Percentiles rank a stretch among this genome's conserved stretches.
These are phyloP conservation scores for Nakazawaea pomicola DNA, from an alignment of 805 yeast genomes.

Conservation along the genomic window DNA sequence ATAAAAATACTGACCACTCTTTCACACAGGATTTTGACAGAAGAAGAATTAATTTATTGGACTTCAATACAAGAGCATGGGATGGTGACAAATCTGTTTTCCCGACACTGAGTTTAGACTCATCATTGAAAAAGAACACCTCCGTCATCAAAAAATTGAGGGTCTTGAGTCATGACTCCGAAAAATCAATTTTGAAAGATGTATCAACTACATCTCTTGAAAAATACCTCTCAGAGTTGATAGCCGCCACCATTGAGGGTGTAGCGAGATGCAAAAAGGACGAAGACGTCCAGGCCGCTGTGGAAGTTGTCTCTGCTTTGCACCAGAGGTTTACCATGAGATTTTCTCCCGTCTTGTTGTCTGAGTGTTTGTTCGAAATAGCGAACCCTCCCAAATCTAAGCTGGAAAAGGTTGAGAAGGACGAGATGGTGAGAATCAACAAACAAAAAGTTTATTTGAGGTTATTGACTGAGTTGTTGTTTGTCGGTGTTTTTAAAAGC, in stretches of 20 bases:
- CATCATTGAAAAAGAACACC: slow-evolving; percentile 78
- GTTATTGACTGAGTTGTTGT: slow-evolving; percentile 51
- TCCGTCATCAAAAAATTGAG: slow-evolving; percentile 71
- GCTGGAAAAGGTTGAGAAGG: slow-evolving; percentile 29
- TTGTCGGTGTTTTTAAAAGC: slow-evolving; percentile 50
- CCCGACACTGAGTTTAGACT: slow-evolving; percentile 41
- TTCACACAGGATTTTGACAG: slow-evolving; percentile 10
- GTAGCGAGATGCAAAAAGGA: slow-evolving; percentile 43
- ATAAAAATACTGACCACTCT: background rate
- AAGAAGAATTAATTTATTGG: slow-evolving; percentile 27
- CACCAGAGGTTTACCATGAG: slow-evolving; percentile 65
- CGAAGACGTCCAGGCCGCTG: slow-evolving; percentile 57
- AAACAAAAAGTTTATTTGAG: slow-evolving; percentile 44
- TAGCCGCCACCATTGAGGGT: slow-evolving; percentile 59
- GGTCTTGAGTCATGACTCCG: slow-evolving; percentile 48
- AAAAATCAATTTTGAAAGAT: slow-evolving; percentile 49
- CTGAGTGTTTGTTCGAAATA: slow-evolving; percentile 37
- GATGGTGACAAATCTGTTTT: slow-evolving; percentile 34
- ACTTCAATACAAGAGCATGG: slow-evolving; percentile 49
- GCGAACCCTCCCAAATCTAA: slow-evolving; percentile 24
- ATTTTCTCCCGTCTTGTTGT: slow-evolving; percentile 48
- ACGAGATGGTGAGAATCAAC: slow-evolving; percentile 33
- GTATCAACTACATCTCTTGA: slow-evolving; percentile 58
- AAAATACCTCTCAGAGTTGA: slow-evolving; percentile 70
- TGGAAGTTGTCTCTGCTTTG: slow-evolving; percentile 63